Conservation (phyloP, 352 stramenopile species). For the Phytophthora pistaciae region DNA sequence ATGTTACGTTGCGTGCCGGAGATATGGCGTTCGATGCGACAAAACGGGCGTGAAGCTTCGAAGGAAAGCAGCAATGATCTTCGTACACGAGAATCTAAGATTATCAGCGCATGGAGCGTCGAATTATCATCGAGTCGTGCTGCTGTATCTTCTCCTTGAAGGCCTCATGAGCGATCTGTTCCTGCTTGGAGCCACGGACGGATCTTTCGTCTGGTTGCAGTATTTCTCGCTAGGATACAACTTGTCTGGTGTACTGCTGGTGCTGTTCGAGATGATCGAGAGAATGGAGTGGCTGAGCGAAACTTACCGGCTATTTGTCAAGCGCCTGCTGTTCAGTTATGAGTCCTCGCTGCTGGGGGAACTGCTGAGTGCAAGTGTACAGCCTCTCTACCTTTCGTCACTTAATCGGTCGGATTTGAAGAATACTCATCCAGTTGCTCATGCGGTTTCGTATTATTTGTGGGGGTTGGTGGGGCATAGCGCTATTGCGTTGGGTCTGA, state of each 20-base stretch:
- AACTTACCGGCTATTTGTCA: background rate
- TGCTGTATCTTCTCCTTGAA: conserved; percentile 26
- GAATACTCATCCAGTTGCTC: background rate
- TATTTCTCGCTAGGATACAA: conserved; percentile 34
- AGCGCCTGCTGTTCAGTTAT: conserved; percentile 19
- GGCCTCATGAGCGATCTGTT: conserved; percentile 32
- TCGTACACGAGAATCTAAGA: conserved; percentile 10
- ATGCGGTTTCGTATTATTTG: conserved; percentile 3
- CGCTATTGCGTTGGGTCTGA: background rate
- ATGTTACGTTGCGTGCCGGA: conserved; percentile 4
- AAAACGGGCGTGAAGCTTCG: background rate
- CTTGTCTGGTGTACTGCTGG: conserved; percentile 17
- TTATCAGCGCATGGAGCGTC: conserved; percentile 6
- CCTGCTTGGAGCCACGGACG: conserved; percentile 18
- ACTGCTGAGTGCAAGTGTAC: conserved; percentile 3
- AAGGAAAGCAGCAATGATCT: conserved; percentile 5
- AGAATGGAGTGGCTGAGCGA: conserved; percentile 7
- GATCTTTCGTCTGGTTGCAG: conserved; percentile 13
- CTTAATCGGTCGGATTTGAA: conserved; percentile 14
- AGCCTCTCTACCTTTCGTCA: conserved; percentile 5
- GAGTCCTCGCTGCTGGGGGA: conserved; percentile 24
- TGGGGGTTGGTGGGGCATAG: conserved; percentile 14
- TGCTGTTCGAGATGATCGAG: conserved; percentile 32
- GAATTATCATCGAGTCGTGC: conserved; percentile 17
- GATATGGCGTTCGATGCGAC: conserved; percentile 4